These are phyloP conservation scores for Scheffersomyces lignosus DNA, from an alignment of 805 yeast genomes.

Conservation along the genomic window DNA sequence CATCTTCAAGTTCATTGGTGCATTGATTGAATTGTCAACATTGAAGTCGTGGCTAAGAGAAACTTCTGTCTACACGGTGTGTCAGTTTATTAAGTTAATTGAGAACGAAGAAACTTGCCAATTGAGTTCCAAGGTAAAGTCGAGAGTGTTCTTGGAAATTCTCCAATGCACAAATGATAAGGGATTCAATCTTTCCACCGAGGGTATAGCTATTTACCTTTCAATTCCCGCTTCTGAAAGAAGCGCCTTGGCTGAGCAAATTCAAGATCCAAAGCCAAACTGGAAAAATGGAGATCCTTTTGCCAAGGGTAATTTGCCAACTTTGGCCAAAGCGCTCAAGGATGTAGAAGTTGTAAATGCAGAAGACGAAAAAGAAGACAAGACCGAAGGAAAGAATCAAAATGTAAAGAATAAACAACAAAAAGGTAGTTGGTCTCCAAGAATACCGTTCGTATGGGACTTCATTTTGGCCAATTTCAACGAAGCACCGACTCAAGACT, in stretches of 20 bases:
- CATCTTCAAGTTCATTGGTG: slow-evolving; percentile 45
- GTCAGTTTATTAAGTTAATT: slow-evolving; percentile 40
- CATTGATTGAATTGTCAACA: slow-evolving; percentile 56
- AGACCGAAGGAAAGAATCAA: slow-evolving; percentile 15
- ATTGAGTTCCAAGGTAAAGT: slow-evolving; percentile 16
- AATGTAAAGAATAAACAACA: slow-evolving; percentile 40
- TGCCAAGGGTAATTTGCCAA: slow-evolving; percentile 61
- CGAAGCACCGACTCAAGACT: slow-evolving; percentile 10
- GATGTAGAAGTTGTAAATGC: slow-evolving; percentile 48
- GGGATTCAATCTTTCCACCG: slow-evolving; percentile 66
- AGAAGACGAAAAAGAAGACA: slow-evolving; percentile 31
- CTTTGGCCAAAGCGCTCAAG: slow-evolving; percentile 62
- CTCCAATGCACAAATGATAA: slow-evolving; percentile 48
- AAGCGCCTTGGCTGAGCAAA: slow-evolving; percentile 6
- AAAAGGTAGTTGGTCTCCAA: slow-evolving; percentile 72
- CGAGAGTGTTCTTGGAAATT: slow-evolving; percentile 24
- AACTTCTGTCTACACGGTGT: slow-evolving; percentile 70
- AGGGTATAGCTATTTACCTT: slow-evolving; percentile 75
- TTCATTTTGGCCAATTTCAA: slow-evolving; percentile 50
- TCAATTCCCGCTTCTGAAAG: slow-evolving; percentile 41
- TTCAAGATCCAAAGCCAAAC: slow-evolving; percentile 19
- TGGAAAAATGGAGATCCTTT: slow-evolving; percentile 82
- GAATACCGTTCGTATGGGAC: slow-evolving; percentile 76
- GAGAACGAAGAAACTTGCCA: slow-evolving; percentile 4
- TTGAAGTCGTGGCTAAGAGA: slow-evolving; percentile 85